A percentile compares a stretch with the other conserved stretches of the same genome.
These are phyloP conservation scores for Linderniella brevidens DNA, from an alignment of 257 asterid genomes.

Conservation along the genomic window DNA sequence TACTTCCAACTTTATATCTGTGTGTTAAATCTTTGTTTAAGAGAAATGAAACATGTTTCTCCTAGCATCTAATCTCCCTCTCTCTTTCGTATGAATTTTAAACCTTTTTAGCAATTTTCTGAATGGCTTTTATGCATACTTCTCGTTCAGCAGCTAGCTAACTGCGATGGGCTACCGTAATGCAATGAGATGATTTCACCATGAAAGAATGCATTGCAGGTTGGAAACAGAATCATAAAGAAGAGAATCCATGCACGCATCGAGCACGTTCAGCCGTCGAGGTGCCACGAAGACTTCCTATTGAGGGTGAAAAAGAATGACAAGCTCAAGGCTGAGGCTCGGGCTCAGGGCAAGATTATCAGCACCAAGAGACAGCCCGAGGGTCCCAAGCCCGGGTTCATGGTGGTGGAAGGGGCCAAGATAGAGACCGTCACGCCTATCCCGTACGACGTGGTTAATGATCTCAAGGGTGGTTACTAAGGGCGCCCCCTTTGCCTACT, in stretches of 20 bases:
- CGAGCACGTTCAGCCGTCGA: conserved; percentile 41
- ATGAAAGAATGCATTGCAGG: conserved; percentile 23
- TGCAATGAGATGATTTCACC: no score
- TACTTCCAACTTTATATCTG: no score
- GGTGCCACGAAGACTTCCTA: conserved; percentile 49
- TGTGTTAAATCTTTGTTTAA: no score
- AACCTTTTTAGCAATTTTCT: no score
- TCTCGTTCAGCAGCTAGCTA: no score
- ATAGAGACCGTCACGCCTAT: conserved; percentile 26
- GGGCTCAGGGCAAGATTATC: conserved; percentile 48
- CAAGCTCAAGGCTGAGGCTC: conserved; percentile 48
- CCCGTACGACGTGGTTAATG: conserved; percentile 79
- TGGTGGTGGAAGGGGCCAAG: conserved; percentile 51
- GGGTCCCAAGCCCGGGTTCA: conserved; percentile 73
- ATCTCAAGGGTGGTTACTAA: conserved; percentile 76
- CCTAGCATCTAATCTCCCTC: no score
- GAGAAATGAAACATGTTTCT: no score
- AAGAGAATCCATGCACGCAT: conserved; percentile 27
- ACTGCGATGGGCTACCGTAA: no score
- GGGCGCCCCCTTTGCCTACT: neutral
- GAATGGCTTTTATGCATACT: no score
- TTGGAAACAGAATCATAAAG: conserved; percentile 41
- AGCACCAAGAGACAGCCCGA: conserved; percentile 68
- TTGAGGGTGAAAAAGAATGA: conserved; percentile 51
- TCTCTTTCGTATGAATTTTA: no score